Evolutionary conservation across 768 basidiomycete species (phyloP).

Genomic region (Suillus luteus): DNA sequence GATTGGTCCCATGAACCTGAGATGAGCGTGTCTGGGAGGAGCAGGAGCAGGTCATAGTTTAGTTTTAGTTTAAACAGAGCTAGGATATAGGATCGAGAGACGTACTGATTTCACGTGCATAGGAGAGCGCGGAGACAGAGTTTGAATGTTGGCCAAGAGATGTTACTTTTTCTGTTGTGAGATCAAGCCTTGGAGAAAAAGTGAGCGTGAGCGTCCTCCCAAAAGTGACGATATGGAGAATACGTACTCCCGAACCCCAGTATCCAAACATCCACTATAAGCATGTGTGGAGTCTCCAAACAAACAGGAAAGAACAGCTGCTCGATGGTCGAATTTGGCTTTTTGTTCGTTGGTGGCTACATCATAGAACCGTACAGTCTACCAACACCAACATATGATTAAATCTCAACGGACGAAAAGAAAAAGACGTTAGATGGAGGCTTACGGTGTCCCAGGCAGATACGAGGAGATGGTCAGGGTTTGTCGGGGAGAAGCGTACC

Average conservation of each 20-base stretch:
- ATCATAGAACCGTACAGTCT: slow-evolving; percentile 65
- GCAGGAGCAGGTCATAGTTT: too few relatives aligned
- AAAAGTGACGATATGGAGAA: not conserved
- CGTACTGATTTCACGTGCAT: slow-evolving; percentile 64
- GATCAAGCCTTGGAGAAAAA: slow-evolving; percentile 62
- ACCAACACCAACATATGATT: slow-evolving; percentile 37
- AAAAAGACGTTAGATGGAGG: slow-evolving; percentile 10
- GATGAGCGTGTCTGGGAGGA: slow-evolving; percentile 78
- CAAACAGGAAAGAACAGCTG: slow-evolving; percentile 82
- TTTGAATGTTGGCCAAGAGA: slow-evolving; percentile 83
- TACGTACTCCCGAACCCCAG: slow-evolving; percentile 77
- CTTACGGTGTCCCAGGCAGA: slow-evolving; percentile 87
- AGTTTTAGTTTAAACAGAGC: too few relatives aligned
- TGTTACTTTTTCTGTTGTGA: slow-evolving; percentile 68
- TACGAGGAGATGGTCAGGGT: slow-evolving; percentile 78
- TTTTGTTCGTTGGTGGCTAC: slow-evolving; percentile 60
- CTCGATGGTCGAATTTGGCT: slow-evolving; percentile 86
- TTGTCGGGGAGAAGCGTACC: slow-evolving; percentile 77
- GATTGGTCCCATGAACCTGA: slow-evolving; percentile 94
- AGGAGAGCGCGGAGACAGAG: slow-evolving; percentile 77
- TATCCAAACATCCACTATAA: slow-evolving; percentile 88
- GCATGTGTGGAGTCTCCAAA: slow-evolving; percentile 68
- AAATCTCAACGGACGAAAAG: slow-evolving; percentile 34
- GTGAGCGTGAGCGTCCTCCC: slow-evolving; percentile 3
- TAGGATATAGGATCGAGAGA: slow-evolving; percentile 16